These are phyloP conservation scores for Cymodocea nodosa DNA, from an alignment of 116 monocot genomes.

Conservation along the genomic window DNA sequence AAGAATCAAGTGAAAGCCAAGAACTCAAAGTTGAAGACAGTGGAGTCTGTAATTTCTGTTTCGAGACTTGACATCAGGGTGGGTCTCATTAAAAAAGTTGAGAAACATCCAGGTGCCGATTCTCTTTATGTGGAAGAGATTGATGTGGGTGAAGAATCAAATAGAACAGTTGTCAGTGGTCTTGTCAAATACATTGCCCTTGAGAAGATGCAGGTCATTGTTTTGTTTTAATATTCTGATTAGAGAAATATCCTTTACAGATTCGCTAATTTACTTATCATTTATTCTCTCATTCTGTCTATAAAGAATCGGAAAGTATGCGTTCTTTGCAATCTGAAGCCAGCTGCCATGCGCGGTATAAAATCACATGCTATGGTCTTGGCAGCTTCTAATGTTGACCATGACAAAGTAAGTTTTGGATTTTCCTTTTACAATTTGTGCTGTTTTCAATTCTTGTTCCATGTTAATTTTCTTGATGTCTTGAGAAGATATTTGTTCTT, in stretches of 20 bases:
- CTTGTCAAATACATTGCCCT: constrained; percentile 88
- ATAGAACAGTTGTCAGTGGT: constrained; percentile 89
- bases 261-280: background rate
- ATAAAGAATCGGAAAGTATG: constrained; percentile 79
- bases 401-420: constrained; percentile 48
- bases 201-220: constrained; percentile 83
- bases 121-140: constrained; percentile 97
- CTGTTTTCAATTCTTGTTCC: background rate
- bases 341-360: constrained; percentile 86
- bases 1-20: constrained; percentile 28
- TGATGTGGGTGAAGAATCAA: constrained; percentile 79
- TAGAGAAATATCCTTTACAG: background rate
- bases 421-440: background rate
- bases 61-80: constrained; percentile 94
- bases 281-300: background rate
- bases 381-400: constrained; percentile 67
- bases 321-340: constrained; percentile 96
- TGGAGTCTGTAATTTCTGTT: constrained; percentile 48
- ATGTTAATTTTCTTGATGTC: background rate
- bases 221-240: background rate
- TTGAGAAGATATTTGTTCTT: too few species aligned
- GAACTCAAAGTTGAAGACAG: constrained; percentile 43
- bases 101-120: constrained; percentile 95
- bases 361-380: constrained; percentile 98
- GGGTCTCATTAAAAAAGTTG: constrained; percentile 63